Conservation (phyloP, 2,329 filamentous ascomycete genomes). For the Thelonectria rubi region DNA sequence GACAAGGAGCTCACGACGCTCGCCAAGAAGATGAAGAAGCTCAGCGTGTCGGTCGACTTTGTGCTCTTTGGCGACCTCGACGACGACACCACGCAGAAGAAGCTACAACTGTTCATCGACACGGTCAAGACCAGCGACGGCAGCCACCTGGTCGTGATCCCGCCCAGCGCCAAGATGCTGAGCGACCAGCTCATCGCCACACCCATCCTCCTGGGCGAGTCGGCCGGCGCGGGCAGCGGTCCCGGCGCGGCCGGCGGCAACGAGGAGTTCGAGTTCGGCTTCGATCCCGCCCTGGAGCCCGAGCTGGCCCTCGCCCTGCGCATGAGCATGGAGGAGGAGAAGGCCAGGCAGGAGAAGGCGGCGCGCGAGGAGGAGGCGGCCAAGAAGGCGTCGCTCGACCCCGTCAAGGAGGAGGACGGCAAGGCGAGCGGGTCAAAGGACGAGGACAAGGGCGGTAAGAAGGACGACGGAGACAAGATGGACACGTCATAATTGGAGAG, state of each 20-base stretch:
- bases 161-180: conserved; percentile 88
- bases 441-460: conserved; percentile 68
- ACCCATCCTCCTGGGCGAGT: conserved; percentile 88
- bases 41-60: conserved; percentile 92
- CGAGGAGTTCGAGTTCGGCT: conserved; percentile 77
- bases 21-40: conserved; percentile 99
- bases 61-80: conserved; percentile 94
- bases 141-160: conserved; percentile 89
- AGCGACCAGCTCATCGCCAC: conserved; percentile 91
- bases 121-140: conserved; percentile 91
- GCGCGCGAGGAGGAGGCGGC: conserved; percentile 79
- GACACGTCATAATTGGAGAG: conserved; percentile 72
- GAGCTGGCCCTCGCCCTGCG: conserved; percentile 93
- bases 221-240: conserved; percentile 64
- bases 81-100: conserved; percentile 87
- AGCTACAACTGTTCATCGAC: conserved; percentile 93
- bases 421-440: conserved; percentile 65
- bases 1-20: conserved; percentile 89
- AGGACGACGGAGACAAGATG: conserved; percentile 81
- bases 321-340: conserved; percentile 99
- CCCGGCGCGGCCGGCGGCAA: conserved; percentile 68
- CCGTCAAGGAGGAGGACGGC: conserved; percentile 78
- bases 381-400: conserved; percentile 79
- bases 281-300: conserved; percentile 90
- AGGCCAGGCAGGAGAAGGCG: conserved; percentile 88